phyloP scores from a whole-genome alignment of 306 rosid species.

The Pachyrhizus erosus region DNA sequence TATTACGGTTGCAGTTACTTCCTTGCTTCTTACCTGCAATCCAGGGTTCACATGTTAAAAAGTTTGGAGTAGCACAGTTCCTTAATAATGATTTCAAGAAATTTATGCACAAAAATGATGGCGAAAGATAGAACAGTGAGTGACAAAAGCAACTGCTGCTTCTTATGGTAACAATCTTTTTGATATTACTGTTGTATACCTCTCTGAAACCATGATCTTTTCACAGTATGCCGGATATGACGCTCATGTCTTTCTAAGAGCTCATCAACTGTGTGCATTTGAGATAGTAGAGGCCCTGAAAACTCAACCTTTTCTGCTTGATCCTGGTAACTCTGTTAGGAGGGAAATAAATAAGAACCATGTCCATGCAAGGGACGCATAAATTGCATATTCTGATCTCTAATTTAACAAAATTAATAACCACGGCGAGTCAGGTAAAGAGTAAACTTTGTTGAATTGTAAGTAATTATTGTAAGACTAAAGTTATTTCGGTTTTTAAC shows the following conservation, averaged over 20 bases:
- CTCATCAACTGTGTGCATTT: slow-evolving; percentile 87
- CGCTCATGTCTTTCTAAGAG: slow-evolving; percentile 91
- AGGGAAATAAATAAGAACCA: slow-evolving; percentile 33
- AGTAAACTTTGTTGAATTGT: neutral
- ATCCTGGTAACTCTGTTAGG: slow-evolving; percentile 73
- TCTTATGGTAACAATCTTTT: slow-evolving; percentile 17
- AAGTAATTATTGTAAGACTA: neutral
- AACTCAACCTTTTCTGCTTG: slow-evolving; percentile 86
- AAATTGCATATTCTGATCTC: slow-evolving; percentile 22
- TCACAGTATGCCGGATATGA: slow-evolving; percentile 72
- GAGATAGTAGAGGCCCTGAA: slow-evolving; percentile 93
- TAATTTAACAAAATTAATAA: neutral
- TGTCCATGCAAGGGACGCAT: neutral
- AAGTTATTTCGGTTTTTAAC: neutral
- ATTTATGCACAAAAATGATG: slow-evolving; percentile 6
- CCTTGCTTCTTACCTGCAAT: slow-evolving; percentile 68
- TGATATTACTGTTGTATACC: slow-evolving; percentile 56
- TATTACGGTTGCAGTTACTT: slow-evolving; percentile 44
- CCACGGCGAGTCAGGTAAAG: neutral
- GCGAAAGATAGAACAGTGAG: neutral
- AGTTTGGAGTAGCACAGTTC: slow-evolving; percentile 1
- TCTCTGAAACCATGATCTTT: slow-evolving; percentile 93
- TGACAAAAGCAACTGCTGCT: neutral
- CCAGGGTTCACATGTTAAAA: slow-evolving; percentile 35
- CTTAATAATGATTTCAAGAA: slow-evolving; percentile 17